Percentiles rank a stretch among this genome's conserved stretches.
These are phyloP conservation scores for Fusarium agapanthi DNA, from an alignment of 2,329 filamentous ascomycete genomes.

Conservation along the genomic window DNA sequence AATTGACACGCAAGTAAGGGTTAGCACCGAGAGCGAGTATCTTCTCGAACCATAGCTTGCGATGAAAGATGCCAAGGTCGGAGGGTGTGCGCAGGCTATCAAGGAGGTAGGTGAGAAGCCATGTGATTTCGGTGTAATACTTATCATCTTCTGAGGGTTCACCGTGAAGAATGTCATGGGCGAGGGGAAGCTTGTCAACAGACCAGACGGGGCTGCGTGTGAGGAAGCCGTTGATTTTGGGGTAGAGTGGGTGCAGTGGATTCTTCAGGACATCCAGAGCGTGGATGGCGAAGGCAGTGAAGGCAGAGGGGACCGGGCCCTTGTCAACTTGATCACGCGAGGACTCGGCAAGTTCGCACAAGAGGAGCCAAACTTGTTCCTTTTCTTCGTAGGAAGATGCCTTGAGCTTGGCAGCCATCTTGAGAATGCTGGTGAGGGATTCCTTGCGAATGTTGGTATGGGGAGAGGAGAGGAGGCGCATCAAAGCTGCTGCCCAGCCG, in stretches of 20 bases:
- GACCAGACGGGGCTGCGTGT: slow-evolving; percentile 82
- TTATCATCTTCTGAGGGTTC: slow-evolving; percentile 77
- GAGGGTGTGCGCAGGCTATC: slow-evolving; percentile 67
- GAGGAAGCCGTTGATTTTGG: slow-evolving; percentile 86
- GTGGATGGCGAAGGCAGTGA: slow-evolving; percentile 78
- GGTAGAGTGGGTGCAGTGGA: slow-evolving; percentile 84
- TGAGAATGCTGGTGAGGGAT: slow-evolving; percentile 74
- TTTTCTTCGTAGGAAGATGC: slow-evolving; percentile 78
- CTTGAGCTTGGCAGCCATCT: slow-evolving; percentile 69
- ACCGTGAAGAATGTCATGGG: slow-evolving; percentile 67
- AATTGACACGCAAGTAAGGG: slow-evolving; percentile 66
- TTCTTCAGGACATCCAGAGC: slow-evolving; percentile 76
- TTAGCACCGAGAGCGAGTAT: slow-evolving; percentile 75
- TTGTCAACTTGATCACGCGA: slow-evolving; percentile 62
- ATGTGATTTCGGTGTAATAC: slow-evolving; percentile 76
- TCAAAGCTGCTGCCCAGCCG: slow-evolving; percentile 73
- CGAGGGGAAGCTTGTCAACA: slow-evolving; percentile 76
- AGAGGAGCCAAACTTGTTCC: slow-evolving; percentile 79
- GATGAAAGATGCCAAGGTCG: slow-evolving; percentile 70
- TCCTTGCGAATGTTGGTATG: slow-evolving; percentile 82
- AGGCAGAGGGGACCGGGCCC: slow-evolving; percentile 73
- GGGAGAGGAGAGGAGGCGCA: slow-evolving; percentile 79
- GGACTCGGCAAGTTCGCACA: slow-evolving; percentile 84
- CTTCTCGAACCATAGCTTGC: slow-evolving; percentile 76
- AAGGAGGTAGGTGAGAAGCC: slow-evolving; percentile 77